A percentile compares a stretch with the other conserved stretches of the same genome.
Evolutionary conservation across 495 filamentous ascomycete species (phyloP).

Genomic region (Aspergillus olivimuriae): DNA sequence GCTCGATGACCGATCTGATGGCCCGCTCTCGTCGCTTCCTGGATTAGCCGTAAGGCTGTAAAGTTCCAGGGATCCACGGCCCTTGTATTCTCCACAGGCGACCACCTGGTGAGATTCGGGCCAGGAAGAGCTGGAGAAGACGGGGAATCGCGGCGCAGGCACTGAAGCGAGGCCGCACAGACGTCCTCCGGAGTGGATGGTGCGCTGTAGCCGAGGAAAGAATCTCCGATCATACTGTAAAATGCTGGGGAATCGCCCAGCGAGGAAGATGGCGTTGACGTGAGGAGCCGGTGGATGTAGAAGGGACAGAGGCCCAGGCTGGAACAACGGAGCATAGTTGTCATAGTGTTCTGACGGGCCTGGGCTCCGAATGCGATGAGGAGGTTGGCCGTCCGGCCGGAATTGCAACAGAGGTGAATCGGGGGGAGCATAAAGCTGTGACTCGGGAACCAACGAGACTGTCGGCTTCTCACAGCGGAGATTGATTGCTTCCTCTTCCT

Average conservation of each 20-base stretch:
- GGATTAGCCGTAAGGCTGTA: constrained; percentile 54
- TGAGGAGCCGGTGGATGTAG: constrained; percentile 60
- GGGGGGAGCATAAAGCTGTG: constrained; percentile 29
- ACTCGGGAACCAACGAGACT: constrained; percentile 20
- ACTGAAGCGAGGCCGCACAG: constrained; percentile 72
- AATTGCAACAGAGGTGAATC: constrained; percentile 36
- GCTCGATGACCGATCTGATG: constrained; percentile 29
- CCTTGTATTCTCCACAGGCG: constrained; percentile 91
- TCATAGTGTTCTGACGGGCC: constrained; percentile 32
- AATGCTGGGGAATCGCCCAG: constrained; percentile 85
- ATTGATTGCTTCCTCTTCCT: constrained; percentile 39
- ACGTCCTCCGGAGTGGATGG: constrained; percentile 76
- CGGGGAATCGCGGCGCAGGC: constrained; percentile 52
- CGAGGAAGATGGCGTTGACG: constrained; percentile 49
- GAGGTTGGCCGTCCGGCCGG: constrained; percentile 33
- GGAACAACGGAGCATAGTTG: constrained; percentile 66
- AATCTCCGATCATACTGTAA: constrained; percentile 82
- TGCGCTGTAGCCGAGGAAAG: constrained; percentile 71
- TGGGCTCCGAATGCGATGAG: constrained; percentile 39
- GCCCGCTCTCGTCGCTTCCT: constrained; percentile 12
- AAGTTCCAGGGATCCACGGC: constrained; percentile 83
- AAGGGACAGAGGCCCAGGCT: constrained; percentile 77
- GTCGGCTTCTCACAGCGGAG: constrained; percentile 34
- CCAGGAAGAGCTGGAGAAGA: constrained; percentile 43
- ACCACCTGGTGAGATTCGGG: constrained; percentile 59